Conservation (phyloP, 768 basidiomycete species). For the Tricholoma sp. region DNA sequence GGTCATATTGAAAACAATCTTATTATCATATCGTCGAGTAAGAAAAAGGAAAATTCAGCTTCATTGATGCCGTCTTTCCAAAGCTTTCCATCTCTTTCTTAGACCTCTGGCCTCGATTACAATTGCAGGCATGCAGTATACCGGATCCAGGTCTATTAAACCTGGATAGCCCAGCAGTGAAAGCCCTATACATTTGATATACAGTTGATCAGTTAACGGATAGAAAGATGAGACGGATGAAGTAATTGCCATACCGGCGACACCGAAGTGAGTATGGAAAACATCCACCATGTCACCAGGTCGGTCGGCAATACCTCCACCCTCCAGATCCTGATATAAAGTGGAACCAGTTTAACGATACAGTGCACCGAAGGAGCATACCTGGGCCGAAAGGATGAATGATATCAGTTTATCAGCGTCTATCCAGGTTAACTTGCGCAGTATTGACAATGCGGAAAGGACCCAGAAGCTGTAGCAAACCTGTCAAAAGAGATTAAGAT, state of each 20-base stretch:
- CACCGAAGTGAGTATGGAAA: constrained; percentile 91
- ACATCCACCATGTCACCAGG: constrained; percentile 94
- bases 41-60: too few relatives aligned
- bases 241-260: constrained; percentile 55
- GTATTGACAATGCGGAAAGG: constrained; percentile 79
- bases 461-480: constrained; percentile 99
- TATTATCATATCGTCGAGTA: too few relatives aligned
- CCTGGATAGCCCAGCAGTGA: too few relatives aligned
- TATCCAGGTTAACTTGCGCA: constrained; percentile 84
- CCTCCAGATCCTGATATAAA: constrained; percentile 68
- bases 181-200: too few relatives aligned
- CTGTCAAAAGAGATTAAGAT: constrained; percentile 30
- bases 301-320: constrained; percentile 90
- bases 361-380: constrained; percentile 17
- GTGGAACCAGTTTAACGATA: neutral
- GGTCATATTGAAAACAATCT: too few relatives aligned
- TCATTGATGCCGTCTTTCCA: neutral
- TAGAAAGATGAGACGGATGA: neutral
- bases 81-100: neutral
- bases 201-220: too few relatives aligned
- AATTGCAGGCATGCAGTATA: too few relatives aligned
- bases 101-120: neutral
- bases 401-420: constrained; percentile 67
- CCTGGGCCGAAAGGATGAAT: constrained; percentile 90
- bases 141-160: too few relatives aligned